These are phyloP conservation scores for Papilionanthe hybrid DNA, from an alignment of 116 monocot species.

Conservation along the genomic window DNA sequence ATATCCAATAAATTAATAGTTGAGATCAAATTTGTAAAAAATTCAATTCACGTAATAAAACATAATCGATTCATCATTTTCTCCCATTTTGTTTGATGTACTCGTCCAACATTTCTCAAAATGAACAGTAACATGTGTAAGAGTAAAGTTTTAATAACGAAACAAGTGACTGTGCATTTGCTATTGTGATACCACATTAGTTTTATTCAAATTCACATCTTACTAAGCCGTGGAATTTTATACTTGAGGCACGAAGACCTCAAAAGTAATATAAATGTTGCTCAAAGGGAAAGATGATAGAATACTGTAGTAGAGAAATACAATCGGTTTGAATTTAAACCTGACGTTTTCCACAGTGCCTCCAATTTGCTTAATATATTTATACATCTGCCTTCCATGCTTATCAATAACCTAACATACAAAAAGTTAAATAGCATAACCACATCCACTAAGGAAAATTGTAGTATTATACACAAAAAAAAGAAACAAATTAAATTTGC, in stretches of 20 bases:
- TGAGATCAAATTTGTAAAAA: no score
- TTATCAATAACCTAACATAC: slow-evolving; percentile 45
- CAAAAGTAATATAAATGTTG: neutral
- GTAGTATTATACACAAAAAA: neutral
- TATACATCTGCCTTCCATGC: slow-evolving; percentile 50
- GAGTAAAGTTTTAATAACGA: neutral
- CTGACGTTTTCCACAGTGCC: slow-evolving; percentile 60
- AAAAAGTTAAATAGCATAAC: neutral
- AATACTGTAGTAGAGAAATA: neutral
- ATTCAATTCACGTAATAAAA: neutral
- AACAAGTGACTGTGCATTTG: neutral
- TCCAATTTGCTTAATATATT: slow-evolving; percentile 50
- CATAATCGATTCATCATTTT: neutral
- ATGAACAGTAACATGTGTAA: neutral
- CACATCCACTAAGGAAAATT: neutral
- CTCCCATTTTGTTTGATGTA: neutral
- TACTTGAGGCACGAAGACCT: neutral
- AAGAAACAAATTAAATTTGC: neutral
- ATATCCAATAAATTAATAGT: no score
- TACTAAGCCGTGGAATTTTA: neutral
- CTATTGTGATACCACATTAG: neutral
- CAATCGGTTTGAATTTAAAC: slow-evolving; percentile 12
- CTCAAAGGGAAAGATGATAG: neutral
- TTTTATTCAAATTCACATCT: neutral
- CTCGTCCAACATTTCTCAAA: neutral